A percentile compares a stretch with the other conserved stretches of the same genome.
Conservation (phyloP, 345 rosid species). For the Rhodomyrtus tomentosa region DNA sequence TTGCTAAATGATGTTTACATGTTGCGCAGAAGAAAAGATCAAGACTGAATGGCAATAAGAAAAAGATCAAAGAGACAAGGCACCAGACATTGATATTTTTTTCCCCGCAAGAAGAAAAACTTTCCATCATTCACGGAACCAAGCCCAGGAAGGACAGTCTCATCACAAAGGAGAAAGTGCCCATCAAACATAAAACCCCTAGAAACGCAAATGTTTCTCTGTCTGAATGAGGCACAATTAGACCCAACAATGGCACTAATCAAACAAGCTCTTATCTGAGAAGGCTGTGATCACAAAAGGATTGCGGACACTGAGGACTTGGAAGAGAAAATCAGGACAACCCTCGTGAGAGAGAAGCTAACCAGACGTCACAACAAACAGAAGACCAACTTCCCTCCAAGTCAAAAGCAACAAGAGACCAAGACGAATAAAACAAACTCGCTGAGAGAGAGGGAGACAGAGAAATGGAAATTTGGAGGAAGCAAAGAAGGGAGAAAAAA, state of each 20-base stretch:
- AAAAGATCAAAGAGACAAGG: neutral
- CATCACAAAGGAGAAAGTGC: neutral
- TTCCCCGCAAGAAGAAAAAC: neutral
- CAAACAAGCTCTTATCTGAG: neutral
- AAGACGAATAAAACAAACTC: neutral
- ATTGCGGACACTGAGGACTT: neutral
- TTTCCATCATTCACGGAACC: neutral
- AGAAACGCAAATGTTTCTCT: neutral
- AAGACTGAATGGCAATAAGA: neutral
- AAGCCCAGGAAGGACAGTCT: neutral
- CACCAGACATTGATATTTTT: neutral
- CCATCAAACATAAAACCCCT: neutral
- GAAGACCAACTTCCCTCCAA: neutral
- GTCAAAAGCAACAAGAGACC: neutral
- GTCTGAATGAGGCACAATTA: neutral
- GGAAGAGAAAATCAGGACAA: neutral
- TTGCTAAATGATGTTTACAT: neutral
- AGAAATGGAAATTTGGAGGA: neutral
- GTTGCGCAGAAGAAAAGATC: neutral
- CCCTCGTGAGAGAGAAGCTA: neutral
- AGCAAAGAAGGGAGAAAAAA: neutral
- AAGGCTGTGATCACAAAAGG: neutral
- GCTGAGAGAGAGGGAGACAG: neutral
- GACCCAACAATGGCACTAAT: neutral
- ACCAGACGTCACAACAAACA: neutral